Conservation (phyloP, 148 eudicot species). For the Spergularia bocconei region DNA sequence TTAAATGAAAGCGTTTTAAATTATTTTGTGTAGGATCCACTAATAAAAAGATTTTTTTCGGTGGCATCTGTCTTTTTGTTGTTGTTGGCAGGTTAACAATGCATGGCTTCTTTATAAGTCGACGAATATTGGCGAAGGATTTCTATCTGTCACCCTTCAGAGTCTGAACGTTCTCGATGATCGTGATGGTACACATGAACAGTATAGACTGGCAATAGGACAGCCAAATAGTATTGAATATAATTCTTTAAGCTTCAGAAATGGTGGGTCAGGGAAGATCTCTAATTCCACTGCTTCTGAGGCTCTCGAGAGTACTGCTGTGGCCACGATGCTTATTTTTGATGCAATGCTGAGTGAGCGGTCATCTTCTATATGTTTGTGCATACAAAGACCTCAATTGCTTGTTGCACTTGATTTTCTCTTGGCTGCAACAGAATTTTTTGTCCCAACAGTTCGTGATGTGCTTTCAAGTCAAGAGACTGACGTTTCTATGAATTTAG, state of each 20-base stretch:
- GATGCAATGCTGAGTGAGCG: constrained; percentile 66
- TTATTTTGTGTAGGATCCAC: not conserved
- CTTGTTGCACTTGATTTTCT: constrained; percentile 98
- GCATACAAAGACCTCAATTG: constrained; percentile 91
- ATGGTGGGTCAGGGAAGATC: constrained; percentile 35
- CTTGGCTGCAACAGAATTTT: constrained; percentile 81
- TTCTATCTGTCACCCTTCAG: constrained; percentile 77
- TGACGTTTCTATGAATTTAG: constrained; percentile 40
- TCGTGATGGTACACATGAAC: constrained; percentile 88
- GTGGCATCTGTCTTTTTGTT: not conserved
- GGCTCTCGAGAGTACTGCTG: constrained; percentile 31
- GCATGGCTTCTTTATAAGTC: constrained; percentile 89
- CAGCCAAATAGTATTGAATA: constrained; percentile 52
- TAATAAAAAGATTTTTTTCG: no score
- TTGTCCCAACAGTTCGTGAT: constrained; percentile 74
- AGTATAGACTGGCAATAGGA: constrained; percentile 82
- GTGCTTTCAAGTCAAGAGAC: constrained; percentile 66
- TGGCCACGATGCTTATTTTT: constrained; percentile 84
- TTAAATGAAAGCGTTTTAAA: not conserved
- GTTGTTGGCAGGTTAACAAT: constrained; percentile 57
- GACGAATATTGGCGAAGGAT: constrained; percentile 62
- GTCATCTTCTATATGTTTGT: constrained; percentile 60
- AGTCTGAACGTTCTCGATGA: constrained; percentile 84
- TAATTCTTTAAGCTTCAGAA: constrained; percentile 34
- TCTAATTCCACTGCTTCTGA: constrained; percentile 26